phyloP scores from a whole-genome alignment of 2,329 filamentous ascomycete species.

The Byssothecium circinans region DNA sequence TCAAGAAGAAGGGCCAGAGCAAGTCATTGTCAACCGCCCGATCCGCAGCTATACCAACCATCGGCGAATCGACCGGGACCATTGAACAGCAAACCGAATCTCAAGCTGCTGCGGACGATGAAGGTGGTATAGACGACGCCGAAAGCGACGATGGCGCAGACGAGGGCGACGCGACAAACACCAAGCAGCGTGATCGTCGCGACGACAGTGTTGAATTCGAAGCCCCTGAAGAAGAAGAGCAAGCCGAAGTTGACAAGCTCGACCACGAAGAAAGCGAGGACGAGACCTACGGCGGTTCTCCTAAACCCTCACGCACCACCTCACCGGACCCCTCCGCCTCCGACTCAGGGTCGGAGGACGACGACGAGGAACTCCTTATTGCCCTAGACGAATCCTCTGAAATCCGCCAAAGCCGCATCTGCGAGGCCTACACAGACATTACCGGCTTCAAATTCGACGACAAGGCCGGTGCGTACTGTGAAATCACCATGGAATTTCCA shows the following conservation, averaged over 20 bases:
- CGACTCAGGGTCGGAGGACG: constrained; percentile 28
- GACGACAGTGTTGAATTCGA: constrained; percentile 85
- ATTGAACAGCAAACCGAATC: constrained; percentile 54
- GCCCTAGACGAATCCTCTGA: constrained; percentile 27
- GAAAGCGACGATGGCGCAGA: constrained; percentile 69
- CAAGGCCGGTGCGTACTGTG: constrained; percentile 70
- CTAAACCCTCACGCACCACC: constrained; percentile 39
- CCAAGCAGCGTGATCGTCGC: constrained; percentile 75
- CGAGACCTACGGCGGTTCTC: constrained; percentile 53
- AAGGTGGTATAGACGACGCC: constrained; percentile 66
- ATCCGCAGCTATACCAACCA: constrained; percentile 70
- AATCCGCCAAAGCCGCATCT: constrained; percentile 39
- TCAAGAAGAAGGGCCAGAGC: constrained; percentile 73
- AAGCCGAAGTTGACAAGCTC: constrained; percentile 68
- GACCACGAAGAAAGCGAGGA: constrained; percentile 63
- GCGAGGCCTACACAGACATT: constrained; percentile 61
- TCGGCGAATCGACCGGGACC: constrained; percentile 65
- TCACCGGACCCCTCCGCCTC: constrained; percentile 35
- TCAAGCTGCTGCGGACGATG: constrained; percentile 44
- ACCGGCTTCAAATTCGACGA: constrained; percentile 81
- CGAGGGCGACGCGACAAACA: constrained; percentile 61
- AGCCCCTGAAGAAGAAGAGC: constrained; percentile 88
- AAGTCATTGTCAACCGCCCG: constrained; percentile 54
- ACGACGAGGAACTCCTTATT: constrained; percentile 15
- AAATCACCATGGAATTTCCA: constrained; percentile 81